phyloP scores from a whole-genome alignment of 2,329 filamentous ascomycete genomes.

The Sphaerostilbella broomeana region DNA sequence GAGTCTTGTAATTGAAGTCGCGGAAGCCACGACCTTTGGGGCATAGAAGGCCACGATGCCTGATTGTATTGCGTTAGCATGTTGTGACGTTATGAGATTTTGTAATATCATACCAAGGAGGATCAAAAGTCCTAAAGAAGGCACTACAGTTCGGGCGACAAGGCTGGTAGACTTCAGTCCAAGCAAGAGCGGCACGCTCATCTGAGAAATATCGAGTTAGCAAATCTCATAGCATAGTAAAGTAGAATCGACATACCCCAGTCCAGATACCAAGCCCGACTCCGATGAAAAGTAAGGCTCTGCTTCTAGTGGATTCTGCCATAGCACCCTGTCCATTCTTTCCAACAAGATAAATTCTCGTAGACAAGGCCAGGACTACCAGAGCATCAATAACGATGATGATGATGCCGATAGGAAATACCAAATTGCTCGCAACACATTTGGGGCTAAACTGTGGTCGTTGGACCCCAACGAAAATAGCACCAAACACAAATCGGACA shows the following conservation, averaged over 20 bases:
- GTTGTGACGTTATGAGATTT: too few relatives aligned
- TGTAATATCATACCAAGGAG: slow-evolving; percentile 39
- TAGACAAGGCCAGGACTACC: slow-evolving; percentile 37
- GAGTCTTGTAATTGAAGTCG: not conserved
- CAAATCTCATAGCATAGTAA: not conserved
- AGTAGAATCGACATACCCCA: slow-evolving; percentile 35
- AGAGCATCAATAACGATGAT: slow-evolving; percentile 40
- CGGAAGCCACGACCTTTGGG: slow-evolving; percentile 12
- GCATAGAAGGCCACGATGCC: slow-evolving; percentile 33
- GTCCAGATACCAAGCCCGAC: slow-evolving; percentile 47
- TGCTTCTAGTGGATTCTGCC: slow-evolving; percentile 27
- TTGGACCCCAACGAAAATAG: slow-evolving; percentile 48
- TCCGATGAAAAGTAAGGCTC: slow-evolving; percentile 36
- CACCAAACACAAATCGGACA: slow-evolving; percentile 45
- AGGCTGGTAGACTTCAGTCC: slow-evolving; percentile 38
- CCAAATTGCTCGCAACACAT: slow-evolving; percentile 43
- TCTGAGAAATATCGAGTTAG: slow-evolving; percentile 27
- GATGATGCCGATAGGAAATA: slow-evolving; percentile 39
- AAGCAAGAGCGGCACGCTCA: slow-evolving; percentile 45
- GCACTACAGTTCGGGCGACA: slow-evolving; percentile 42
- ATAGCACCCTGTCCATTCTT: slow-evolving; percentile 26
- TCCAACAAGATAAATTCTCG: slow-evolving; percentile 34
- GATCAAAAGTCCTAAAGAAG: slow-evolving; percentile 43
- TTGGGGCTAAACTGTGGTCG: slow-evolving; percentile 45
- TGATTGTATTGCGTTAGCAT: slow-evolving; percentile 14